phyloP scores from a whole-genome alignment of 73 alveolate species.

The Paramecium sonneborni region DNA sequence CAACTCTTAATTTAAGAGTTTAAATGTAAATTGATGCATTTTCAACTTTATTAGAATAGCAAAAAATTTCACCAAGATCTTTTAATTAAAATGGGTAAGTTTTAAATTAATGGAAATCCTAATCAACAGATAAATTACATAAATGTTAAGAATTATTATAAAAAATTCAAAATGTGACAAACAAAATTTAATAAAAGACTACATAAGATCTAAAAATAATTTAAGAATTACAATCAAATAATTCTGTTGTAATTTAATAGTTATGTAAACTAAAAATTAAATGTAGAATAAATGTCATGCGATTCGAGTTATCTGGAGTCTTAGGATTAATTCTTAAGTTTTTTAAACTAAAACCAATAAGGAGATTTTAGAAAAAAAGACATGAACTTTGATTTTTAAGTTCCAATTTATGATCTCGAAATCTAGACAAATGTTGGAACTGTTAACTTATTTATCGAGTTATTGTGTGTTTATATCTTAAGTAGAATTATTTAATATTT shows the following conservation, averaged over 20 bases:
- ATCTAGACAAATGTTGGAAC: constrained; percentile 29
- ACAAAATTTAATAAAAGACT: background rate
- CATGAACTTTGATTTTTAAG: background rate
- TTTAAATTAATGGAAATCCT: background rate
- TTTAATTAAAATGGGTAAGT: background rate
- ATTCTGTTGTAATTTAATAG: background rate
- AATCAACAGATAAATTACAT: background rate
- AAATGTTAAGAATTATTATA: background rate
- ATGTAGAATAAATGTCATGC: background rate
- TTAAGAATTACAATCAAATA: background rate
- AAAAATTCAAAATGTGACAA: background rate
- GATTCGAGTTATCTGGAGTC: background rate
- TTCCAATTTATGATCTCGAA: background rate
- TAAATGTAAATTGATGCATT: background rate
- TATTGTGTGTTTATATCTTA: background rate
- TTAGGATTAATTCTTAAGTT: background rate
- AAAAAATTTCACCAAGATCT: constrained; percentile 15
- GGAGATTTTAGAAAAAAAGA: background rate
- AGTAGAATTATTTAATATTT: background rate
- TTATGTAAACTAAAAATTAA: background rate
- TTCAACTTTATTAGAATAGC: background rate
- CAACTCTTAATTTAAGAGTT: background rate
- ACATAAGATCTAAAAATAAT: background rate
- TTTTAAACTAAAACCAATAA: background rate
- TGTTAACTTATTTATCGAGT: background rate